These are phyloP conservation scores for Eutrema heterophyllum DNA, from an alignment of 345 rosid species.

Conservation along the genomic window DNA sequence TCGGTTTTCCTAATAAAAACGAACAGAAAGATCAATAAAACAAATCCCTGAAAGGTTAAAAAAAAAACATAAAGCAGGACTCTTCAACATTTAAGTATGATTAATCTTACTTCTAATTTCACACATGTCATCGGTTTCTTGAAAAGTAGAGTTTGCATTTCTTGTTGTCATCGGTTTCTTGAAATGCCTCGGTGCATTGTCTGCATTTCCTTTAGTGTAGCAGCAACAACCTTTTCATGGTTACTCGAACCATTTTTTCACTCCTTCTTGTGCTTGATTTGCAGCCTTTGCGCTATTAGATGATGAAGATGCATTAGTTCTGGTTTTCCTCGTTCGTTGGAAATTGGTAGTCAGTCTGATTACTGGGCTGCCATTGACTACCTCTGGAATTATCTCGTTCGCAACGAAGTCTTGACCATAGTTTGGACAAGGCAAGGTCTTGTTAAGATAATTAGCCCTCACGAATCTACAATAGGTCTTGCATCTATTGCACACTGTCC, in stretches of 20 bases:
- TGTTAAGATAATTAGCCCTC: neutral
- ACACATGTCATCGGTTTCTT: too few species aligned
- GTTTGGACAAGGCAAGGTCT: constrained; percentile 9
- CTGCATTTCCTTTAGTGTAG: neutral
- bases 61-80: too few species aligned
- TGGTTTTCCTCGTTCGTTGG: constrained; percentile 15
- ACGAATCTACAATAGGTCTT: neutral
- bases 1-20: too few species aligned
- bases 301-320: constrained; percentile 21
- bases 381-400: neutral
- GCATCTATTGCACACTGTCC: constrained; percentile 12
- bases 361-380: neutral
- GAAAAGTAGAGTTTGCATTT: neutral
- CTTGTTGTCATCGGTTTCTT: neutral
- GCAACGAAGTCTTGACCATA: constrained; percentile 1
- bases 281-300: constrained; percentile 14
- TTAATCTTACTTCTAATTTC: too few species aligned
- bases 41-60: too few species aligned
- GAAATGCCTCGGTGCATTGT: neutral
- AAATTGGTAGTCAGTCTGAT: neutral
- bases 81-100: too few species aligned
- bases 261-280: constrained; percentile 28
- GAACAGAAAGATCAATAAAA: too few species aligned
- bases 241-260: constrained; percentile 29
- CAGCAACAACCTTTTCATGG: neutral